Base-by-base conservation (phyloP, 345 rosid species). In the Ailanthus altissimus region DNA sequence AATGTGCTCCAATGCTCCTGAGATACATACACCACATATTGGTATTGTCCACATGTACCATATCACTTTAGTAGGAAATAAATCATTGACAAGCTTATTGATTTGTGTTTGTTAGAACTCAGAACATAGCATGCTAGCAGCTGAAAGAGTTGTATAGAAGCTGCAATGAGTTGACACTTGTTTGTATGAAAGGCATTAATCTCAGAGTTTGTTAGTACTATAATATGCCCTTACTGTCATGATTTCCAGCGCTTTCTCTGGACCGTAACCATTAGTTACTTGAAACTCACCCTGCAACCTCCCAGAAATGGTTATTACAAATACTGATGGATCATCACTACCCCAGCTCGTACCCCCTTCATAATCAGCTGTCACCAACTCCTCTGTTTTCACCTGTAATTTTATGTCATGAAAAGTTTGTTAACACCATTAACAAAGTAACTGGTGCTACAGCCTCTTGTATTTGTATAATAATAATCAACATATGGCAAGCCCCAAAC, bases 1-100 rank as follows among this genome's bases (percentile, higher is more conserved):
- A 75, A 90, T 59, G 90, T 86, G 18, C 65, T 84, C 91, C 94
- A 87, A 46, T 90, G 92, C 51, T 85, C 86, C 92, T 89, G 89
- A 68, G 12, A 64, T 28, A 10, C 26, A 15, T 28, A 68, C 36
- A 43, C 14, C 32, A 42, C 20, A 38, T 40, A 20, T 49, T 10
- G 47, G n/a, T 2, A 13, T 7, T 25, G 28, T 28, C n/a, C 54
- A 46, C 6, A 15, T 38, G 71, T 46, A 21, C 8, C 32, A 58
- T 0, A 28, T 32, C 42, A 62, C 68, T 21, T 38, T 8, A 64
- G 21, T 64, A 40, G 1, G 8, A 64, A 64, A 14, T 40, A 36
- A 59, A 8, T 45, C 15, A 46, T 0, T 21, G 26, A 67, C 8
- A 60, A 18, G 26, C 28, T 54, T 65, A 38, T 38, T 38, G 46